A percentile compares a stretch with the other conserved stretches of the same genome.
Evolutionary conservation across 768 basidiomycete genomes (phyloP).

Genomic region (Lactarius hengduanensis): DNA sequence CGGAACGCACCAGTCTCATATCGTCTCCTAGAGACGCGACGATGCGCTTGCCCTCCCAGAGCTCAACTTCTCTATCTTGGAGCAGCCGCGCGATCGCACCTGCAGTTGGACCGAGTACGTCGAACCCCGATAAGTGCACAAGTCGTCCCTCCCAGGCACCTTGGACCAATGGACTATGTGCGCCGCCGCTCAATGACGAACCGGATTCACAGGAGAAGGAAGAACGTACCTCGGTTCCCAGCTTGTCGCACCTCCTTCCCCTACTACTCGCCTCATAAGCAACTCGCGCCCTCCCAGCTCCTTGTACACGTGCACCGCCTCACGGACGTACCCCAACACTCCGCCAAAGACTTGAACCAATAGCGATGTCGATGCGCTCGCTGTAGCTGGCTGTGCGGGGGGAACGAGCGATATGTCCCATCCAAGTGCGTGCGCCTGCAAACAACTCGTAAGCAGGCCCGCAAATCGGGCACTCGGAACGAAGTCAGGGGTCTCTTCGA

Average conservation of each 20-base stretch:
- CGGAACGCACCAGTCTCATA: constrained; percentile 40
- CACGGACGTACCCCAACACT: constrained; percentile 58
- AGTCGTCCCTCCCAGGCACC: constrained; percentile 57
- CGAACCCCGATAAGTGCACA: constrained; percentile 58
- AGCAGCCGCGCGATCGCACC: constrained; percentile 58
- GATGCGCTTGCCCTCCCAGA: constrained; percentile 63
- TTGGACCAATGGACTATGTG: constrained; percentile 50
- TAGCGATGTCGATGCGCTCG: constrained; percentile 59
- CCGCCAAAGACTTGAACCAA: constrained; percentile 55
- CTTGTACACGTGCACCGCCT: constrained; percentile 64
- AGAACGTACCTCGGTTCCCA: constrained; percentile 55
- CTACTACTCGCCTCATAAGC: constrained; percentile 58
- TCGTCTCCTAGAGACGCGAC: constrained; percentile 47
- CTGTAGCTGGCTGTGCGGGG: constrained; percentile 54
- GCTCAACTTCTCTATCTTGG: constrained; percentile 61
- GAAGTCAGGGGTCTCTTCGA: constrained; percentile 40
- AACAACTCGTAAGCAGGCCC: constrained; percentile 55
- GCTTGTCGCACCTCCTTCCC: constrained; percentile 53
- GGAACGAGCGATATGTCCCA: constrained; percentile 67
- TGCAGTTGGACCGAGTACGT: constrained; percentile 64
- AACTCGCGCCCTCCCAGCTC: constrained; percentile 66
- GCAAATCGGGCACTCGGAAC: constrained; percentile 50
- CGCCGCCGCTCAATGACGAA: neutral
- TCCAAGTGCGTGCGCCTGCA: constrained; percentile 62
- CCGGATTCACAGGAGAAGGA: neutral